Conservation (phyloP, 257 asterid species). For the Gentiana straminea region DNA sequence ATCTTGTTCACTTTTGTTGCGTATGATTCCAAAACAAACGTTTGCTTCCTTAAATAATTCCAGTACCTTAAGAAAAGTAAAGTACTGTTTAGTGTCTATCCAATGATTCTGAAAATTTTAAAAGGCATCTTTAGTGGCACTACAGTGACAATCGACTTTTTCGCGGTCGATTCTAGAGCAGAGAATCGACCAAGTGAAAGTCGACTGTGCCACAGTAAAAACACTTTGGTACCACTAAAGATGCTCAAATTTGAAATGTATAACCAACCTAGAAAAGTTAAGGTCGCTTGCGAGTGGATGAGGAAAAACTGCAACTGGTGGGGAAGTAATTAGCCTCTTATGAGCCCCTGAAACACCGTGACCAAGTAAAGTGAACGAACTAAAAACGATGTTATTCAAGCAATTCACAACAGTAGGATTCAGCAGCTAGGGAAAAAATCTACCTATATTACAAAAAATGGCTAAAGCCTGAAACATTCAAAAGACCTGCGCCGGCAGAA, state of each 20-base stretch:
- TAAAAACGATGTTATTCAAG: too few relatives aligned
- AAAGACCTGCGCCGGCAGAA: too few relatives aligned
- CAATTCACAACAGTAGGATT: too few relatives aligned
- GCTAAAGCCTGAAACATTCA: too few relatives aligned
- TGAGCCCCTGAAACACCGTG: conserved; percentile 49
- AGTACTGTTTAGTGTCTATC: conserved; percentile 5
- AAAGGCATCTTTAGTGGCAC: too few relatives aligned
- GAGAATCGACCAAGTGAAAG: too few relatives aligned
- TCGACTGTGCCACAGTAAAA: too few relatives aligned
- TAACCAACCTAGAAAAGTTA: conserved; percentile 68
- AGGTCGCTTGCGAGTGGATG: conserved; percentile 95
- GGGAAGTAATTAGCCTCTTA: conserved; percentile 77
- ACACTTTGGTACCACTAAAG: too few relatives aligned
- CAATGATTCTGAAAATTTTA: conserved; percentile 10
- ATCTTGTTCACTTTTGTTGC: conserved; percentile 71
- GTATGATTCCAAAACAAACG: conserved; percentile 90
- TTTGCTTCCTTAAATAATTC: conserved; percentile 96
- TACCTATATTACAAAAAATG: too few relatives aligned
- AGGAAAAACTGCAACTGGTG: conserved; percentile 95
- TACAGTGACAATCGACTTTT: too few relatives aligned
- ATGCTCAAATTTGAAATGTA: conserved; percentile 2
- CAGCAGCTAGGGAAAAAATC: too few relatives aligned
- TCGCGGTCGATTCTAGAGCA: too few relatives aligned
- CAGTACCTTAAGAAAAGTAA: conserved; percentile 53
- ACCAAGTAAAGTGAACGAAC: not conserved